These are phyloP conservation scores for Begonia peltatifolia DNA, from an alignment of 306 rosid genomes.

Conservation along the genomic window DNA sequence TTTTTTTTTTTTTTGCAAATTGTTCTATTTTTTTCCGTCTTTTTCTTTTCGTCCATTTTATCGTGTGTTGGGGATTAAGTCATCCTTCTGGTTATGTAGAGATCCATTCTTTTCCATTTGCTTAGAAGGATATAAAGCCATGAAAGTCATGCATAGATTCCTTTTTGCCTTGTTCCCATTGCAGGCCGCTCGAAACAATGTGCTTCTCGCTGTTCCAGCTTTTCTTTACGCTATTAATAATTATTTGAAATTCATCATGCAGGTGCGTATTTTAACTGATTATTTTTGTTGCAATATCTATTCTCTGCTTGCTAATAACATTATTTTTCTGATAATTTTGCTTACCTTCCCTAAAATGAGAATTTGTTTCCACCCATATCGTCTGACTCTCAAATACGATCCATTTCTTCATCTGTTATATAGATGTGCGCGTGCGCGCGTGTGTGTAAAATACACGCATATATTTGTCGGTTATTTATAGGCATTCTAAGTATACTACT, in stretches of 20 bases:
- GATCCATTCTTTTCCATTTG: no score
- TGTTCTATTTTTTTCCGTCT: no score
- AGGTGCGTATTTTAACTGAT: slow-evolving; percentile 28
- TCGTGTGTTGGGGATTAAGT: no score
- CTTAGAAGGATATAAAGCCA: no score
- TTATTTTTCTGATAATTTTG: neutral
- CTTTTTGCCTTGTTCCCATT: slow-evolving; percentile 9
- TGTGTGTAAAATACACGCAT: neutral
- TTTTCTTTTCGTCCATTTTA: no score
- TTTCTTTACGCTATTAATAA: slow-evolving; percentile 88
- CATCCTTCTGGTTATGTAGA: no score
- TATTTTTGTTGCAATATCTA: neutral
- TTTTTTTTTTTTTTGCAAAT: no score
- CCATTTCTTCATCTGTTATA: neutral
- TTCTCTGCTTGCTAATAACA: no score
- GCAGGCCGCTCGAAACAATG: slow-evolving; percentile 96
- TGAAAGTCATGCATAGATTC: neutral
- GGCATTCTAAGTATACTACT: slow-evolving; percentile 2
- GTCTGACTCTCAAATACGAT: neutral
- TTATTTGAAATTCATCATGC: slow-evolving; percentile 95
- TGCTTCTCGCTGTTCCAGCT: slow-evolving; percentile 96
- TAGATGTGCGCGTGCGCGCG: neutral
- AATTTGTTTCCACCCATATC: neutral
- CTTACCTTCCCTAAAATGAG: neutral
- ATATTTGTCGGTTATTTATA: neutral